Percentiles rank a stretch among this genome's conserved stretches.
Evolutionary conservation across 495 filamentous ascomycete species (phyloP).

Genomic region (Pseudomonodictys pantanalensis): DNA sequence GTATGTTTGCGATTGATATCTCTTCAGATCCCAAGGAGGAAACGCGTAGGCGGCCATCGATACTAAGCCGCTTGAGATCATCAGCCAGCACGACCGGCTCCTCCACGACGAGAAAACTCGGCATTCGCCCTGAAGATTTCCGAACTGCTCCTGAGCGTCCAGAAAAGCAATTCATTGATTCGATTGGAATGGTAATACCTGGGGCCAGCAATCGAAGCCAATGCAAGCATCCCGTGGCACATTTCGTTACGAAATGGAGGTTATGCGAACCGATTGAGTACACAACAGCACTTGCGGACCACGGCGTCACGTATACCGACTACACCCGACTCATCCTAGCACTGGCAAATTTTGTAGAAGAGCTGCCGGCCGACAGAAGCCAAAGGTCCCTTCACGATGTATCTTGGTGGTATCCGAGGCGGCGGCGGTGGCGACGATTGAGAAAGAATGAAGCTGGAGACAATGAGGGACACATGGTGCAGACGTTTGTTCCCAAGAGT

Average conservation of each 20-base stretch:
- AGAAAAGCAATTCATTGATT: constrained; percentile 25
- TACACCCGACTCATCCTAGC: constrained; percentile 6
- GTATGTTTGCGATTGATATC: neutral
- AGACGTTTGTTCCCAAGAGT: neutral
- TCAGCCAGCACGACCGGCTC: neutral
- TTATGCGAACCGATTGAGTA: constrained; percentile 25
- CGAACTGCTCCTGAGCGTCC: constrained; percentile 8
- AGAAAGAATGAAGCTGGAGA: neutral
- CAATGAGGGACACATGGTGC: neutral
- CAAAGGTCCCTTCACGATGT: neutral
- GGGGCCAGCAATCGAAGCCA: constrained; percentile 14
- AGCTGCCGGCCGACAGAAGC: constrained; percentile 3
- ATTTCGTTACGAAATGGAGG: constrained; percentile 24
- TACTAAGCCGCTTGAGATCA: constrained; percentile 4
- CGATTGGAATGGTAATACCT: constrained; percentile 25
- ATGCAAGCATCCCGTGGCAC: constrained; percentile 5
- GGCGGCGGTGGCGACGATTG: neutral
- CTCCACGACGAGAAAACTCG: neutral
- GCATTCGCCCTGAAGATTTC: neutral
- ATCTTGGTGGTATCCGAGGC: neutral
- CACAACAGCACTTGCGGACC: constrained; percentile 21
- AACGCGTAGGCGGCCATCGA: neutral
- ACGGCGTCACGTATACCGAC: constrained; percentile 23
- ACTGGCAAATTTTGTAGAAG: constrained; percentile 15
- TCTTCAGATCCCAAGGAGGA: neutral